Conservation (phyloP, 2,329 filamentous ascomycete genomes). For the Neocatenulostroma microsporum region DNA sequence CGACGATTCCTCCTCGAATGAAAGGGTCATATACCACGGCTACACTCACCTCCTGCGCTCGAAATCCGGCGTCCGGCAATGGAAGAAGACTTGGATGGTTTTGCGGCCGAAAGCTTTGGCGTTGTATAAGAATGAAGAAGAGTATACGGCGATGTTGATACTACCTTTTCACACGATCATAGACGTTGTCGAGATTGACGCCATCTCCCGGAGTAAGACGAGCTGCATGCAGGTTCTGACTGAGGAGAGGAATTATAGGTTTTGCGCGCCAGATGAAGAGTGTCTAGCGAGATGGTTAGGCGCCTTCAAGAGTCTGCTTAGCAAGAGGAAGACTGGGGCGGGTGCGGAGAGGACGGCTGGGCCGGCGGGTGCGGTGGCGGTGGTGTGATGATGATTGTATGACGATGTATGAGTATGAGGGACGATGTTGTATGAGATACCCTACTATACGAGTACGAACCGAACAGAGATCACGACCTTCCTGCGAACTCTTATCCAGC, state of each 20-base stretch:
- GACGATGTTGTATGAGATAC: too few relatives aligned
- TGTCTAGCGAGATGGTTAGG: constrained; percentile 75
- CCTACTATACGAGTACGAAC: too few relatives aligned
- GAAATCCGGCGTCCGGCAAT: constrained; percentile 76
- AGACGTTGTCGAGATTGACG: constrained; percentile 86
- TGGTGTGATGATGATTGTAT: too few relatives aligned
- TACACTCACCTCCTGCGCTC: constrained; percentile 79
- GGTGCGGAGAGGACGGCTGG: too few relatives aligned
- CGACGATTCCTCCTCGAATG: too few relatives aligned
- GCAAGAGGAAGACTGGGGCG: constrained; percentile 33
- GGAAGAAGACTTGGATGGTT: constrained; percentile 93
- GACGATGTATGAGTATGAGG: too few relatives aligned
- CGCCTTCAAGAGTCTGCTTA: constrained; percentile 77
- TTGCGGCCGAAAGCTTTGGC: constrained; percentile 76
- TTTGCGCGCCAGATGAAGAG: constrained; percentile 66
- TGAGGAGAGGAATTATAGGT: constrained; percentile 62
- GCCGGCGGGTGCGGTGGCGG: too few relatives aligned
- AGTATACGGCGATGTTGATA: constrained; percentile 81
- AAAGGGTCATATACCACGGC: constrained; percentile 89
- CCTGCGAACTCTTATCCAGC: too few relatives aligned
- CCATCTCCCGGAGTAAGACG: constrained; percentile 72
- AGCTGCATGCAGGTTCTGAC: constrained; percentile 89
- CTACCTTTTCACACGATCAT: constrained; percentile 71
- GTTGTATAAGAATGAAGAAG: constrained; percentile 84
- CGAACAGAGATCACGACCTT: too few relatives aligned